Base-by-base conservation (phyloP, 192 early-diverging fungal genomes). In the Entomortierella lignicola region DNA sequence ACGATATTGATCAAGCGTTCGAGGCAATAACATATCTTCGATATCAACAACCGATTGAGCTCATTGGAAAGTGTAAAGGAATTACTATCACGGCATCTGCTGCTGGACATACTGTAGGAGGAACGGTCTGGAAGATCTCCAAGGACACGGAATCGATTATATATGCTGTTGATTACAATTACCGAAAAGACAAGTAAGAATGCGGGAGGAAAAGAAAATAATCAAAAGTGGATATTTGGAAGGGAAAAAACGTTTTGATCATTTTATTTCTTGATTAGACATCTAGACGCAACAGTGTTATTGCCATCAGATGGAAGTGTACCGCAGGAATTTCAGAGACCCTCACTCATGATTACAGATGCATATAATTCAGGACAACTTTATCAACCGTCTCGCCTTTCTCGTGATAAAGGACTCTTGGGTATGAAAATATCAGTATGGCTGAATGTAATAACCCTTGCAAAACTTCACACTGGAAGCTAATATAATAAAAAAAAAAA, bases 151-250 rank as follows among this genome's bases (percentile, higher is more conserved):
- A 99, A 69, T 90, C 93, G 11, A 93, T 99, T 60, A 84, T 98
- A 6, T 99, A 99, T 71, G 96, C 97, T 1, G 94, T 98, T 37
- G 96, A 99, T 80, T 98, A 92, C 74, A 99, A 98, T 77, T 95
- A 98, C 74, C 87, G 90, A 44, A 94, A 93, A 63, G 98, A 99
- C 77, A 83, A 86, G 91, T 95, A 92, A 55, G 82, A 4, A 50
- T 50, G n/a, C n/a, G n/a, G 18, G 20, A 21, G 20, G 34, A 39
- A 39, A 62, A 8, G 44, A 21, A 42, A 29, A 44, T 10, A 26
- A 4, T 4, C 17, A 21, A 44, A 44, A 21, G 15, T n/a, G 58
- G 51, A n/a, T 21, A 21, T 18, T n/a, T 17, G 8, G 8, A 5
- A 25, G 50, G 8, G 50, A 18, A 25, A 15, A n/a, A 25, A 52